Evolutionary conservation across 768 basidiomycete species (phyloP), one percentile per base, ranked within the genome.

Genomic region (Mycena amicta): DNA sequence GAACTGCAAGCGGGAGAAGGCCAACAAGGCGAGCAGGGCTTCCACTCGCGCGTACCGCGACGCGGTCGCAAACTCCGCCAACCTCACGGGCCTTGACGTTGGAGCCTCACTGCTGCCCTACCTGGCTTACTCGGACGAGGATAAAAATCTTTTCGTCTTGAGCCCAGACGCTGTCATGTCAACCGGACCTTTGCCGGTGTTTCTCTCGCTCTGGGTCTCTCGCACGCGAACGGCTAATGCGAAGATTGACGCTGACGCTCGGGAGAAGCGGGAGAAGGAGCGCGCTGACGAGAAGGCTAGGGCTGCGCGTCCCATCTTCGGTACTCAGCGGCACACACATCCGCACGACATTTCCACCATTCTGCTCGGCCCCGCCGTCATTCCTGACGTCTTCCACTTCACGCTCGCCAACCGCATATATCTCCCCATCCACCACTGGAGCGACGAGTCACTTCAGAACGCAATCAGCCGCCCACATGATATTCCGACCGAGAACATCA

Each of bases 91-190:
- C 12, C 5, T 20, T 3, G 60, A 61, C 45, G 49, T 56, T 3
- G 60, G 60, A 6, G 50, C 30, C 0, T 18, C 51, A 6, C 51
- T 61, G 1, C 8, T 27, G 1, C 30, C 55, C 20, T 47, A 39
- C 5, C 49, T 52, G 50, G 30, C 20, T 5, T 61, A 61, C 45
- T n/a, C 55, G 0, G 28, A 37, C 11, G 55, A 39, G 18, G 55
- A 61, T 13, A 31, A 26, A 22, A 33, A n/a, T 4, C 41, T 52
- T 3, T 16, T 65, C 3, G 60, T 67, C 2, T 50, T 55, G 4
- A 61, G 57, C 16, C 39, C 61, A 4, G 39, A 51, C 18, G 31
- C 28, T 12, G 49, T 41, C 20, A 40, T 26, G 0, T 29, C 56
- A 4, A 5, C 27, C 15, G 55, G 55, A 2, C 56, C 56, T 15